A percentile compares a stretch with the other conserved stretches of the same genome.
These are phyloP conservation scores for Verticillium nubilum DNA, from an alignment of 2,329 filamentous ascomycete genomes.

Conservation along the genomic window DNA sequence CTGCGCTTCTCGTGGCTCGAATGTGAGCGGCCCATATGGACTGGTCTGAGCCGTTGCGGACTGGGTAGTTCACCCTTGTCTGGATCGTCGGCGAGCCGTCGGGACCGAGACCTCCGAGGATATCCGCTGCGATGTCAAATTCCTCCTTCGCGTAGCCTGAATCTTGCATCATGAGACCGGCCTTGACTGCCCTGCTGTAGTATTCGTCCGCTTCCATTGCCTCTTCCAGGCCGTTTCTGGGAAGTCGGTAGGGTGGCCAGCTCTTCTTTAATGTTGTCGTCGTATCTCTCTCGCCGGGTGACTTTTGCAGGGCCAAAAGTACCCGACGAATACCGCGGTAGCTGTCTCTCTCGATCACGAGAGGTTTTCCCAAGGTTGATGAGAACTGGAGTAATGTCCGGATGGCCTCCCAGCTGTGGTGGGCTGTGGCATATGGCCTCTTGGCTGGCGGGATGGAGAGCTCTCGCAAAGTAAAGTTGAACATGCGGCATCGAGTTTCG, in stretches of 20 bases:
- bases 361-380: slow-evolving; percentile 36
- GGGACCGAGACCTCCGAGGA: slow-evolving; percentile 45
- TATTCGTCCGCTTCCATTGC: slow-evolving; percentile 43
- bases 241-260: slow-evolving; percentile 57
- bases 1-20: slow-evolving; percentile 52
- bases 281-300: slow-evolving; percentile 40
- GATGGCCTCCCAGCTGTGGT: slow-evolving; percentile 53
- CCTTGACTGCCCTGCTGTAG: slow-evolving; percentile 46
- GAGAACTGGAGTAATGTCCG: slow-evolving; percentile 48
- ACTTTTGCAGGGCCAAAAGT: slow-evolving; percentile 48
- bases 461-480: slow-evolving; percentile 27
- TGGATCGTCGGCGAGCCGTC: slow-evolving; percentile 54
- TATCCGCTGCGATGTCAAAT: slow-evolving; percentile 42
- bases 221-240: slow-evolving; percentile 56
- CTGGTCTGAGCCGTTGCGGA: slow-evolving; percentile 5
- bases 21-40: slow-evolving; percentile 50
- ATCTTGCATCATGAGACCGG: slow-evolving; percentile 48
- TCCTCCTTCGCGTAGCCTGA: slow-evolving; percentile 46
- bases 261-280: slow-evolving; percentile 41
- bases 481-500: slow-evolving; percentile 21
- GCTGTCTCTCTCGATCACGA: slow-evolving; percentile 44
- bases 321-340: slow-evolving; percentile 52
- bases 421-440: slow-evolving; percentile 29
- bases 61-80: slow-evolving; percentile 19
- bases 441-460: slow-evolving; percentile 24